Evolutionary conservation across 148 eudicot species (phyloP), one percentile per base, ranked within the genome.

Genomic region (Rhododendron vialii): DNA sequence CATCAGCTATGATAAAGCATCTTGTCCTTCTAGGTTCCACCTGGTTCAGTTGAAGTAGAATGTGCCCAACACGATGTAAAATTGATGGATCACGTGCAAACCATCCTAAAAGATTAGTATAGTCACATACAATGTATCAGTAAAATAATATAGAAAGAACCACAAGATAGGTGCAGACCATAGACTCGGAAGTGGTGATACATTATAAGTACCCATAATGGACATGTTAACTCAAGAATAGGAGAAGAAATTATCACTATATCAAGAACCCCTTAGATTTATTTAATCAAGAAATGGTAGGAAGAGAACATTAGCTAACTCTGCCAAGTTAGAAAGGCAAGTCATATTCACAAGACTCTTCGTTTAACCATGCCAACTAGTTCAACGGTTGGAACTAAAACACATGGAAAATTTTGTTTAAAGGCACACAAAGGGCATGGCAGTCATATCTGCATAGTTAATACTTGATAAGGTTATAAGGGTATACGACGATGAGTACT

Each of bases 51-150:
- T 94, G 91, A 81, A 96, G 99, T 86, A 96, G 88, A 86, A 86
- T 93, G 86, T 93, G 94, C 78, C 98, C 99, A 90, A 96, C 93
- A 57, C 90, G 90, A 87, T 88, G 95, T 84, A 96, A 88, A 83
- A 93, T 86, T 79, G 94, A 91, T 61, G 96, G 96, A 90, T 96
- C 95, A 80, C 95, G 91, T 22, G 98, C 95, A 90, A 96, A 95
- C 87, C 91, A 92, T 88, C 98, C 99, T 96, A 92, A 71, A 86
- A 83, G 13, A 82, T 84, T 61, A 75, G 38, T 11, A 36, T 47
- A 41, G 35, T 45, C 51, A 83, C 47, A 5, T 36, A 78, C 2
- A 10, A 22, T 38, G 10, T n/a, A 59, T 47, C n/a, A 5, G 10
- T 47, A 63, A 35, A 55, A 45, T 28, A 38, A 15, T 38, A 45